phyloP scores from a whole-genome alignment of 2,329 filamentous ascomycete species.

The Emydomyces testavorans region DNA sequence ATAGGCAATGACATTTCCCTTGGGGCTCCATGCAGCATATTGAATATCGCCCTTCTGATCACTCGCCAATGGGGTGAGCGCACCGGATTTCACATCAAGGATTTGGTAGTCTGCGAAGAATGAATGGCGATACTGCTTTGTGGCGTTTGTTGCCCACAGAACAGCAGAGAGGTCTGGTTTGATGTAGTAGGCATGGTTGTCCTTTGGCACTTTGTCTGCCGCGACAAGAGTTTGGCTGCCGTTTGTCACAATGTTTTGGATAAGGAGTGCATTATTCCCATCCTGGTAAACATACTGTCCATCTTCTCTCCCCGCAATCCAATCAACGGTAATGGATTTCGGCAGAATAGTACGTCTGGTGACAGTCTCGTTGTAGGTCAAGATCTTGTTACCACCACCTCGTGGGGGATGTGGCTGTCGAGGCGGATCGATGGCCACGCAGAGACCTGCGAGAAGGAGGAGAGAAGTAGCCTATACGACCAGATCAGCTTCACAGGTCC shows the following conservation, averaged over 20 bases:
- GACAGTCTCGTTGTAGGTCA: constrained; percentile 52
- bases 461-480: constrained; percentile 11
- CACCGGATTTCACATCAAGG: constrained; percentile 48
- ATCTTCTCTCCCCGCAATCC: constrained; percentile 49
- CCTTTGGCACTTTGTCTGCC: constrained; percentile 46
- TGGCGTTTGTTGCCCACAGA: constrained; percentile 53
- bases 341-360: constrained; percentile 38
- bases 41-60: constrained; percentile 55
- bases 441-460: constrained; percentile 16
- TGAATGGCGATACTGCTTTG: constrained; percentile 57
- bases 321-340: constrained; percentile 41
- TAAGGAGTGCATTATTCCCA: constrained; percentile 43
- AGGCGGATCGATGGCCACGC: constrained; percentile 38
- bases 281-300: constrained; percentile 49
- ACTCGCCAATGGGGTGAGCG: constrained; percentile 44
- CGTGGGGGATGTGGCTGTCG: constrained; percentile 45
- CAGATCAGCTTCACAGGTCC: neutral
- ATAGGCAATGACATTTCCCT: constrained; percentile 51
- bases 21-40: constrained; percentile 52
- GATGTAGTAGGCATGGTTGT: constrained; percentile 50
- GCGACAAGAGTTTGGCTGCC: constrained; percentile 47
- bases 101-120: constrained; percentile 58
- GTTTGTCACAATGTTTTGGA: constrained; percentile 51
- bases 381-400: constrained; percentile 45
- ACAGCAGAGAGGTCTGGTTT: constrained; percentile 49